Base-by-base conservation (phyloP, 129 eudicot species). In the Tagetes patula region DNA sequence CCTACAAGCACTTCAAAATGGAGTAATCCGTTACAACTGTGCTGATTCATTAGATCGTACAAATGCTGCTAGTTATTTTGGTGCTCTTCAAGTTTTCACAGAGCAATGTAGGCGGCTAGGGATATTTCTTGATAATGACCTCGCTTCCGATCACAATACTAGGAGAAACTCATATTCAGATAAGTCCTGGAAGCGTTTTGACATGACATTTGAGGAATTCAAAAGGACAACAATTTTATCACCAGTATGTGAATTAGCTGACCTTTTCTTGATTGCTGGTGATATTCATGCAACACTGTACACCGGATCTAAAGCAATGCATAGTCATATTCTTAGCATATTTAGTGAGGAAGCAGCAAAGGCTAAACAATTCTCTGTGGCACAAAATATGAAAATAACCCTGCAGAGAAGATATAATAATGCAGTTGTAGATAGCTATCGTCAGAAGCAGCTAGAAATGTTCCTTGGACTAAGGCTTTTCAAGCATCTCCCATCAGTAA, bases 241-340 rank as follows among this genome's bases (percentile, higher is more conserved):
- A 33, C 98, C 98, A 11, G 73, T 92, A 41, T 82, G 84, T 70
- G 84, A 81, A 67, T 77, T 92, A 70, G 91, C 98, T 67, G 98
- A 89, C 62, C 74, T 92, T 52, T 92, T 92, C 77, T 68, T 92
- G 49, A 71, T 80, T 69, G 91, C 98, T 66, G 98, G 98, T 56
- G 98, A 92, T 83, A 82, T 92, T 71, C 98, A 92, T 76, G 98
- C 98, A 13, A 92, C 96, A 8, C 69, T 92, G 20, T 92, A 92
- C 78, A 92, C 98, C 56, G 98, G 98, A 41, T 92, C 98, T 36
- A 92, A 89, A 84, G 98, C 98, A 36, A 92, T 92, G 98, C 98
- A 92, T 71, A 92, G 98, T 77, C 98, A 92, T 75, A 92, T 92
- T 77, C 91, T 92, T 58, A 89, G 80, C 84, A 92, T 92, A 71